Conservation (phyloP, 2,329 filamentous ascomycete species). For the Aureobasidium sp. region DNA sequence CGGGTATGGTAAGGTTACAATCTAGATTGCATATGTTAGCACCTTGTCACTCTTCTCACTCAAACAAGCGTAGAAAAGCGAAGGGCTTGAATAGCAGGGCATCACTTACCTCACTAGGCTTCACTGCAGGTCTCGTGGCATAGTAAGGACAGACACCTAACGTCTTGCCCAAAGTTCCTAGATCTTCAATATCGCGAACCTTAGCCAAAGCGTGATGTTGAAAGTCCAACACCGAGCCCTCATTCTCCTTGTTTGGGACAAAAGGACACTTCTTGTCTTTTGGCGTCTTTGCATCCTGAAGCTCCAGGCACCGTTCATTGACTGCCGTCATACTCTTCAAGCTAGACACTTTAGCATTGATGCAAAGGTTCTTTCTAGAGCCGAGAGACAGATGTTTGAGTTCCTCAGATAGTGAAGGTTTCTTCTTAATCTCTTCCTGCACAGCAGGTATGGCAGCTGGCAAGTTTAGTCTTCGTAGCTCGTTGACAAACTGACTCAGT, state of each 20-base stretch:
- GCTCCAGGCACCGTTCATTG: constrained; percentile 85
- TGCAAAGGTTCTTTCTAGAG: constrained; percentile 81
- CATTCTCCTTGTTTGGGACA: constrained; percentile 69
- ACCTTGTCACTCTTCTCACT: neutral
- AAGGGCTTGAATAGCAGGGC: neutral
- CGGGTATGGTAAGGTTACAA: constrained; percentile 88
- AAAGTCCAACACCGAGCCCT: constrained; percentile 68
- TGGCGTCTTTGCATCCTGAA: constrained; percentile 65
- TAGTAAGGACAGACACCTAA: constrained; percentile 91
- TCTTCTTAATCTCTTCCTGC: constrained; percentile 5
- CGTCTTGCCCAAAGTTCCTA: constrained; percentile 68
- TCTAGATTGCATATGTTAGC: constrained; percentile 36
- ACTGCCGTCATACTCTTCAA: constrained; percentile 69
- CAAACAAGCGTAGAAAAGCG: neutral
- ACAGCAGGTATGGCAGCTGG: constrained; percentile 55
- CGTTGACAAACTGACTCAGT: constrained; percentile 77
- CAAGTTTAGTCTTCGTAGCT: constrained; percentile 70
- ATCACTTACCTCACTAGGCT: constrained; percentile 58
- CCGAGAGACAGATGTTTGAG: constrained; percentile 79
- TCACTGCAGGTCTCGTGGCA: constrained; percentile 79
- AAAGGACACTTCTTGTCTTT: constrained; percentile 66
- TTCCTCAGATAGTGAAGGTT: constrained; percentile 43
- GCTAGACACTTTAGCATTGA: constrained; percentile 72
- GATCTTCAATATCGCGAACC: constrained; percentile 88
- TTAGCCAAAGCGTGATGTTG: constrained; percentile 77